Base-by-base conservation (phyloP, 345 rosid species). In the Eucalyptus tenuipes region DNA sequence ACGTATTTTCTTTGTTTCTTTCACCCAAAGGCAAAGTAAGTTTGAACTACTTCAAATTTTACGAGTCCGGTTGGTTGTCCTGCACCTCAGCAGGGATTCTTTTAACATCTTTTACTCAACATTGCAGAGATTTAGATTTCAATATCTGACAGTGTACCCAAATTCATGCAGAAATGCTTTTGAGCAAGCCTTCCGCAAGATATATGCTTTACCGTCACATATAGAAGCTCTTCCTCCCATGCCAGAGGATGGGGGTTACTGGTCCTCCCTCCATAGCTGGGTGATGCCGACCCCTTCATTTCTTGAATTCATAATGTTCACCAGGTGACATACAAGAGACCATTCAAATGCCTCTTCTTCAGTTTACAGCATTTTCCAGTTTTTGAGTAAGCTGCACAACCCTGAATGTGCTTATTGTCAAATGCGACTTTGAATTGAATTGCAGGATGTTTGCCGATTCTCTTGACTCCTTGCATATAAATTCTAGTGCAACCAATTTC, bases 201-300 rank as follows among this genome's bases (percentile, higher is more conserved):
- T 96, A 98, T 98, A 96, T 89, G 91, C 87, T 55, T 91, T 98
- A 82, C 99, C 98, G 87, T 89, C 94, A 88, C 88, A 93, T 91
- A 55, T 93, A 33, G 98, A 95, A 90, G 97, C 93, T 91, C 98
- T 97, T 90, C 99, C 99, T 24, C 98, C 98, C 80, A 98, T 97
- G 99, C 99, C 99, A 44, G 95, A 92, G 90, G 99, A 96, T 93
- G 97, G 96, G 89, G 94, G 96, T 88, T 92, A 92, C 90, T 98
- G 99, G 99, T 98, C 99, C 89, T 91, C 97, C 87, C 94, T 96
- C 89, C 98, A 98, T 91, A 92, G 98, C 88, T 98, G 99, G 99
- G 98, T 95, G 91, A 97, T 98, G 99, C 99, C 98, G 88, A 98
- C 99, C 71, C 94, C 98, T 88, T 97, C 98, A 87, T 97, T 97